phyloP scores from a whole-genome alignment of 2,329 filamentous ascomycete genomes.

The Zelopaecilomyces penicillatus region DNA sequence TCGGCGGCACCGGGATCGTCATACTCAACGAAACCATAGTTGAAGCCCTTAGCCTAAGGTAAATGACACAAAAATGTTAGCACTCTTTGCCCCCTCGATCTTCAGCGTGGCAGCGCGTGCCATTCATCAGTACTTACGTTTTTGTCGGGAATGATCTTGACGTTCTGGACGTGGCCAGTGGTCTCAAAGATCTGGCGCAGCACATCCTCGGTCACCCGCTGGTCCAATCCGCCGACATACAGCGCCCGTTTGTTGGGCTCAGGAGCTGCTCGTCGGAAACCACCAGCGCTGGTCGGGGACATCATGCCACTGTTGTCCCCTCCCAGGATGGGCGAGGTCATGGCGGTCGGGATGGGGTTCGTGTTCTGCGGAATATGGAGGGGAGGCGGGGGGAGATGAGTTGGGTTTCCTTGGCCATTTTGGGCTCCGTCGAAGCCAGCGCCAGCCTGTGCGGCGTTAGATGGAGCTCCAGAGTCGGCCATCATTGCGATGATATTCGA shows the following conservation, averaged over 20 bases:
- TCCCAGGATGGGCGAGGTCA: constrained; percentile 76
- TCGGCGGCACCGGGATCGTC: constrained; percentile 95
- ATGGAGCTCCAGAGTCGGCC: constrained; percentile 65
- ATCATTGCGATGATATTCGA: constrained; percentile 40
- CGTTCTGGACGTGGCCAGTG: constrained; percentile 93
- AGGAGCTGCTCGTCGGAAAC: constrained; percentile 83
- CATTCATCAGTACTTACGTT: constrained; percentile 57
- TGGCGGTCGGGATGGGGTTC: constrained; percentile 87
- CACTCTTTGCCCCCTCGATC: neutral
- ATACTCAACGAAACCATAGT: constrained; percentile 98
- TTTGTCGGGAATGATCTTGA: constrained; percentile 99
- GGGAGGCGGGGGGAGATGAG: constrained; percentile 82
- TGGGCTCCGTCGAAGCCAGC: constrained; percentile 65
- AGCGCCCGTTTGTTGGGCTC: constrained; percentile 98
- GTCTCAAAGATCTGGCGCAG: constrained; percentile 98
- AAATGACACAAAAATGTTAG: neutral
- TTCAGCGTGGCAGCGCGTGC: no score
- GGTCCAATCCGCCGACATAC: constrained; percentile 91
- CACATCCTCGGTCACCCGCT: constrained; percentile 91
- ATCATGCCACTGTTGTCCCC: constrained; percentile 58
- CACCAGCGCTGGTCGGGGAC: constrained; percentile 75
- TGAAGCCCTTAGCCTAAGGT: constrained; percentile 80
- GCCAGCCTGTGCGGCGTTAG: constrained; percentile 53
- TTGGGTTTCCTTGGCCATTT: constrained; percentile 58
- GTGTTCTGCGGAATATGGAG: constrained; percentile 94